phyloP scores from a whole-genome alignment of 1,139 yeast genomes.

The Hemisphaericaspora xylanilytica region DNA sequence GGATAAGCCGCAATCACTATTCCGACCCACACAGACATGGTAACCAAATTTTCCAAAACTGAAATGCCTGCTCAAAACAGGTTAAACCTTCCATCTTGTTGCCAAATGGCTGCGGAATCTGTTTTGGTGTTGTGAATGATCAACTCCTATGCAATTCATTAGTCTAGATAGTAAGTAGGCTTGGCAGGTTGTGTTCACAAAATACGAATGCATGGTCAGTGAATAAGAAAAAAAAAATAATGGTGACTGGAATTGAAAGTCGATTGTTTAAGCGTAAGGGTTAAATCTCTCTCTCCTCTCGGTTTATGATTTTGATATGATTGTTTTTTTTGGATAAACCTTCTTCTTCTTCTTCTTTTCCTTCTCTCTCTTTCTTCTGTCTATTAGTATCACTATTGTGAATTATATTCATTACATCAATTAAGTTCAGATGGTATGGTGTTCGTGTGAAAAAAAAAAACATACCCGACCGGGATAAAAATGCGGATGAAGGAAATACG shows the following conservation, averaged over 20 bases:
- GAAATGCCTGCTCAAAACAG: too few relatives aligned
- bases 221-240: too few relatives aligned
- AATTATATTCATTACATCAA: not conserved
- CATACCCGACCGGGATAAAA: not conserved
- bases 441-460: not conserved
- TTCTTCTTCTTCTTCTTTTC: not conserved
- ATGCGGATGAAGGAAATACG: not conserved
- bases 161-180: too few relatives aligned
- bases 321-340: not conserved
- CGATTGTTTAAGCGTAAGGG: not conserved
- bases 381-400: not conserved
- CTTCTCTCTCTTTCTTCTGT: not conserved
- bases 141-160: too few relatives aligned
- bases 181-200: too few relatives aligned
- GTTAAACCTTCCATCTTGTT: too few relatives aligned
- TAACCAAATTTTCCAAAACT: too few relatives aligned
- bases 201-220: too few relatives aligned
- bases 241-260: not conserved
- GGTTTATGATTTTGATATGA: not conserved
- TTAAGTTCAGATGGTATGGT: not conserved
- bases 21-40: too few relatives aligned
- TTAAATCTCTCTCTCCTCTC: not conserved
- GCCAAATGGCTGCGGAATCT: too few relatives aligned
- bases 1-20: too few relatives aligned
- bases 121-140: too few relatives aligned